A percentile compares a stretch with the other conserved stretches of the same genome.
These are phyloP conservation scores for Aspergillus sp. DNA, from an alignment of 2,329 filamentous ascomycete species.

Conservation along the genomic window DNA sequence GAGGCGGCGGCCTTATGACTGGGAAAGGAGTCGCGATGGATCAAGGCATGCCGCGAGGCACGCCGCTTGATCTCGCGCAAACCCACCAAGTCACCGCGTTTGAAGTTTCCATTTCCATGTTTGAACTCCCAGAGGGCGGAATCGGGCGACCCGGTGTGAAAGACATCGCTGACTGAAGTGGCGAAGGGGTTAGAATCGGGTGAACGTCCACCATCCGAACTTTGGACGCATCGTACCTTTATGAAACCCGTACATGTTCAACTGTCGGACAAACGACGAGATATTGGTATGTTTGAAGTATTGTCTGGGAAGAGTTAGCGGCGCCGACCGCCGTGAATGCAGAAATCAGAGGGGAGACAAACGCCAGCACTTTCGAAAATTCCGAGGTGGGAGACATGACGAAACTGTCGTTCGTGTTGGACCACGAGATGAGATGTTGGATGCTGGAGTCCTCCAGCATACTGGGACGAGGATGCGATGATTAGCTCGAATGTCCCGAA, in stretches of 20 bases:
- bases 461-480: conserved; percentile 48
- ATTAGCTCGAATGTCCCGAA: conserved; percentile 13
- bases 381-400: conserved; percentile 97
- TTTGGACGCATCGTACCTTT: conserved; percentile 65
- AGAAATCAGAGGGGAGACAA: conserved; percentile 42
- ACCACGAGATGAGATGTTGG: conserved; percentile 96
- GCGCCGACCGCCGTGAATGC: background rate
- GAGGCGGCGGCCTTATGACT: conserved; percentile 71
- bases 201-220: background rate
- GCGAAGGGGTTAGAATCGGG: conserved; percentile 9
- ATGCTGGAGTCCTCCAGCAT: conserved; percentile 96
- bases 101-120: conserved; percentile 95
- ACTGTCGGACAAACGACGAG: conserved; percentile 92
- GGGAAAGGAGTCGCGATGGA: conserved; percentile 86
- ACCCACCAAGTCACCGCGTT: conserved; percentile 85
- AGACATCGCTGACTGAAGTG: conserved; percentile 85
- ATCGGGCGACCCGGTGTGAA: conserved; percentile 90
- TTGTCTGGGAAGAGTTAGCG: conserved; percentile 59
- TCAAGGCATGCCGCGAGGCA: conserved; percentile 86
- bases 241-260: conserved; percentile 99
- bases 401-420: conserved; percentile 88
- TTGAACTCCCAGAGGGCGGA: conserved; percentile 98
- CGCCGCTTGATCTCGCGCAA: conserved; percentile 93
- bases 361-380: conserved; percentile 98
- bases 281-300: conserved; percentile 99